A percentile compares a stretch with the other conserved stretches of the same genome.
phyloP scores from a whole-genome alignment of 2,329 filamentous ascomycete species.

The Fusarium pseudograminearum region DNA sequence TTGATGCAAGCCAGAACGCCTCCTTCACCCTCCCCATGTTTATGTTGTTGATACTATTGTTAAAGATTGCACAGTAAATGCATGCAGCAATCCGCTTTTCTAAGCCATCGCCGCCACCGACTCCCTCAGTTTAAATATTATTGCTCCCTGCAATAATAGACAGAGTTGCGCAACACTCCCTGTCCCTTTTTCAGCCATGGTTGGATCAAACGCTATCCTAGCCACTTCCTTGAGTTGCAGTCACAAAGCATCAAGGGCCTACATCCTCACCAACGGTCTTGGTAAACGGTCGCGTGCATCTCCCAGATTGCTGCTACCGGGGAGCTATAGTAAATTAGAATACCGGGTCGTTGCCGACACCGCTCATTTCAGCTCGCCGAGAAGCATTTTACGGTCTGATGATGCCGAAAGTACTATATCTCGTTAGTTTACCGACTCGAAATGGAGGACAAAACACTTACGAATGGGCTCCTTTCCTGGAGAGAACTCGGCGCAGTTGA shows the following conservation, averaged over 20 bases:
- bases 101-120: slow-evolving; percentile 6
- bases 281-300: slow-evolving; percentile 11
- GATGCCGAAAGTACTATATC: slow-evolving; percentile 84
- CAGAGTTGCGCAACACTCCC: slow-evolving; percentile 14
- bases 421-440: slow-evolving; percentile 50
- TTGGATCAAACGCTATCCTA: not conserved
- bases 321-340: slow-evolving; percentile 20
- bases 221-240: not conserved
- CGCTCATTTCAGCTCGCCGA: slow-evolving; percentile 78
- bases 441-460: slow-evolving; percentile 62
- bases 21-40: slow-evolving; percentile 34
- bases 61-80: slow-evolving; percentile 22
- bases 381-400: slow-evolving; percentile 85
- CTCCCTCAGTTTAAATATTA: slow-evolving; percentile 25
- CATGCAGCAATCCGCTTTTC: slow-evolving; percentile 29
- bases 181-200: slow-evolving; percentile 7
- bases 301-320: slow-evolving; percentile 4
- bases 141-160: slow-evolving; percentile 26
- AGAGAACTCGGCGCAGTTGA: slow-evolving; percentile 94
- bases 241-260: not conserved
- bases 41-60: slow-evolving; percentile 6
- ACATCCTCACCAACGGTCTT: not conserved
- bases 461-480: slow-evolving; percentile 86
- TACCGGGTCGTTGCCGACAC: slow-evolving; percentile 55
- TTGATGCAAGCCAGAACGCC: slow-evolving; percentile 36